Percentiles rank a stretch among this genome's conserved stretches.
Conservation (phyloP, 805 yeast species). For the Candida sakaeoensis region DNA sequence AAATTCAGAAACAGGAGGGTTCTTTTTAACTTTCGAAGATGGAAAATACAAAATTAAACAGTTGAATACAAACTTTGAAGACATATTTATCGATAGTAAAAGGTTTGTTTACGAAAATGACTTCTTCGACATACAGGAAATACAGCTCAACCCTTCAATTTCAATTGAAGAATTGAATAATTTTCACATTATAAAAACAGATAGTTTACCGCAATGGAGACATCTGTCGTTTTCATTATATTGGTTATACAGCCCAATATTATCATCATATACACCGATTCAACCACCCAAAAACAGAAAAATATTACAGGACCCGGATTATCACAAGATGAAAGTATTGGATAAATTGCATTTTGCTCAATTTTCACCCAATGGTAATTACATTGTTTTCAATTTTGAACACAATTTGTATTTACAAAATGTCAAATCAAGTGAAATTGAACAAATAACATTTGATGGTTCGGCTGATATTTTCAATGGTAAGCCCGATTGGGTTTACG, state of each 20-base stretch:
- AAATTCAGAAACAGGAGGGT: slow-evolving; percentile 22
- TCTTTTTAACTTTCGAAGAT: slow-evolving; percentile 19
- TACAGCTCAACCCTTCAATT: slow-evolving; percentile 37
- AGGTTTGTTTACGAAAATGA: slow-evolving; percentile 42
- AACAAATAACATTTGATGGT: slow-evolving; percentile 50
- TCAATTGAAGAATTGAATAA: slow-evolving; percentile 41
- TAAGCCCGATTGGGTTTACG: slow-evolving; percentile 80
- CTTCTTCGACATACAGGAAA: slow-evolving; percentile 26
- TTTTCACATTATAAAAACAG: slow-evolving; percentile 53
- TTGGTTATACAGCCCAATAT: slow-evolving; percentile 32
- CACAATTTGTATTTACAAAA: slow-evolving; percentile 53
- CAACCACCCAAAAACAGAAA: slow-evolving; percentile 21
- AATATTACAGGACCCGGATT: slow-evolving; percentile 9
- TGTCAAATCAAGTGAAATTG: slow-evolving; percentile 19
- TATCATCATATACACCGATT: slow-evolving; percentile 28
- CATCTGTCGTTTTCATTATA: slow-evolving; percentile 34
- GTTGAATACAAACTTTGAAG: slow-evolving; percentile 23
- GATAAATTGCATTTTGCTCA: slow-evolving; percentile 47
- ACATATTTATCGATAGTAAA: slow-evolving; percentile 23
- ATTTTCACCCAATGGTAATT: slow-evolving; percentile 60
- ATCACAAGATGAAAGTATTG: slow-evolving; percentile 13
- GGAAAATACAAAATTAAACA: slow-evolving; percentile 20
- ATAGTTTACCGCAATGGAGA: slow-evolving; percentile 42
- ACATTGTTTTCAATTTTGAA: slow-evolving; percentile 51
- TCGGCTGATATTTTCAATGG: slow-evolving; percentile 54